phyloP scores from a whole-genome alignment of 2,329 filamentous ascomycete genomes.

The Arthrinium puccinioides region DNA sequence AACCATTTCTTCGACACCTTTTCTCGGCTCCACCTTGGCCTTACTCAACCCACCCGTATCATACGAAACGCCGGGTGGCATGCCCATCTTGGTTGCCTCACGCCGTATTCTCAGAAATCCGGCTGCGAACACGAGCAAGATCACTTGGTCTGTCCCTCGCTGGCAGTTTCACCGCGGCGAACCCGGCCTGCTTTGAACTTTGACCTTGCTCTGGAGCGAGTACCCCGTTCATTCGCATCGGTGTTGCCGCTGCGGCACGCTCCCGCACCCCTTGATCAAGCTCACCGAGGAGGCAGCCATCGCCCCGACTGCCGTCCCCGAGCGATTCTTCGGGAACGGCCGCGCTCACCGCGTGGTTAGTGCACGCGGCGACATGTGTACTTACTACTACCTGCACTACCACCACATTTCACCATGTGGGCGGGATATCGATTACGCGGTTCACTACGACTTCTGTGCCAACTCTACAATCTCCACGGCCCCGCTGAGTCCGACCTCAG shows the following conservation, averaged over 20 bases:
- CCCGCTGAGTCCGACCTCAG: conserved; percentile 9
- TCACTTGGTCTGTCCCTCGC: not conserved
- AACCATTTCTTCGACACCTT: too few species aligned
- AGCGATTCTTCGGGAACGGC: not conserved
- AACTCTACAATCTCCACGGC: conserved; percentile 22
- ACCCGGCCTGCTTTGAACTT: too few species aligned
- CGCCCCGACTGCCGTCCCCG: not conserved
- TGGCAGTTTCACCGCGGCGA: too few species aligned
- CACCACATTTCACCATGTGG: conserved; percentile 39
- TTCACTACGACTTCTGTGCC: conserved; percentile 37
- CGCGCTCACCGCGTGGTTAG: not conserved
- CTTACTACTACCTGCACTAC: conserved; percentile 42
- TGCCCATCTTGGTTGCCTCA: not conserved
- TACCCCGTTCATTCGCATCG: too few species aligned
- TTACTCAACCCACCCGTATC: not conserved
- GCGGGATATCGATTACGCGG: conserved; percentile 30
- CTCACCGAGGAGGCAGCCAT: too few species aligned
- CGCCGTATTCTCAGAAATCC: not conserved
- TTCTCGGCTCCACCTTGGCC: not conserved
- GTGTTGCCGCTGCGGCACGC: too few species aligned
- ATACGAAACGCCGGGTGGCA: not conserved
- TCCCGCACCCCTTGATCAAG: too few species aligned
- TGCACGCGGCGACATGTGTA: conserved; percentile 36
- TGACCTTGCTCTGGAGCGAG: too few species aligned
- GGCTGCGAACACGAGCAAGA: not conserved